A percentile compares a stretch with the other conserved stretches of the same genome.
Conservation (phyloP, 2,329 filamentous ascomycete species). For the Cadophora malorum region DNA sequence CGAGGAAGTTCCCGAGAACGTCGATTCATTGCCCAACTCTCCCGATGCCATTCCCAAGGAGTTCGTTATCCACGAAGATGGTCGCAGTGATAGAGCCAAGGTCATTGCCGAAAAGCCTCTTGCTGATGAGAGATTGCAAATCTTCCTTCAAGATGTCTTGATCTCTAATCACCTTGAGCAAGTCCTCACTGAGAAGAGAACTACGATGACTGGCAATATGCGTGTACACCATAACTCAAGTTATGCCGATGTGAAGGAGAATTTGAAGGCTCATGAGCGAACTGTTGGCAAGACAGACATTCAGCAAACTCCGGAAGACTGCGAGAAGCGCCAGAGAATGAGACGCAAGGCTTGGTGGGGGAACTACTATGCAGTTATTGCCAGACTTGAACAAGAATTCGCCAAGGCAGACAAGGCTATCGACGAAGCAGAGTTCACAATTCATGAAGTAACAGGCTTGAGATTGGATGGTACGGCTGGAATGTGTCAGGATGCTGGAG, state of each 20-base stretch:
- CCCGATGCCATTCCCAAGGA: conserved; percentile 7
- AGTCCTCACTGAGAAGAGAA: neutral
- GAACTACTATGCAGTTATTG: neutral
- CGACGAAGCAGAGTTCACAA: neutral
- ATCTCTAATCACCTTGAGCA: conserved; percentile 31
- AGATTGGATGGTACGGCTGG: neutral
- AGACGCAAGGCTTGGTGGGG: conserved; percentile 1
- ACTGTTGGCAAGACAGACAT: neutral
- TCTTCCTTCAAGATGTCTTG: conserved; percentile 33
- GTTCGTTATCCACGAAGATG: conserved; percentile 19
- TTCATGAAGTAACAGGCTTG: neutral
- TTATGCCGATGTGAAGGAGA: neutral
- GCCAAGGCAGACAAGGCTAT: neutral
- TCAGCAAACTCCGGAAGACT: neutral
- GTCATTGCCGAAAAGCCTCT: conserved; percentile 16
- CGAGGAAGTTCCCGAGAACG: conserved; percentile 3
- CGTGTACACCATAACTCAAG: neutral
- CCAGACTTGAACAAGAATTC: neutral
- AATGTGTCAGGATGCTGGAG: neutral
- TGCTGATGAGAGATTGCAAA: conserved; percentile 16
- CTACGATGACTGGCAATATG: neutral
- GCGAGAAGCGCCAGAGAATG: neutral
- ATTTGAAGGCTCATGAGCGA: neutral
- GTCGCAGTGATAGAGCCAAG: conserved; percentile 19
- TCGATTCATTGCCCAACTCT: neutral